Evolutionary conservation across 2,329 filamentous ascomycete genomes (phyloP), one percentile per base, ranked within the genome.

Genomic region (Xylariaceae sp.): DNA sequence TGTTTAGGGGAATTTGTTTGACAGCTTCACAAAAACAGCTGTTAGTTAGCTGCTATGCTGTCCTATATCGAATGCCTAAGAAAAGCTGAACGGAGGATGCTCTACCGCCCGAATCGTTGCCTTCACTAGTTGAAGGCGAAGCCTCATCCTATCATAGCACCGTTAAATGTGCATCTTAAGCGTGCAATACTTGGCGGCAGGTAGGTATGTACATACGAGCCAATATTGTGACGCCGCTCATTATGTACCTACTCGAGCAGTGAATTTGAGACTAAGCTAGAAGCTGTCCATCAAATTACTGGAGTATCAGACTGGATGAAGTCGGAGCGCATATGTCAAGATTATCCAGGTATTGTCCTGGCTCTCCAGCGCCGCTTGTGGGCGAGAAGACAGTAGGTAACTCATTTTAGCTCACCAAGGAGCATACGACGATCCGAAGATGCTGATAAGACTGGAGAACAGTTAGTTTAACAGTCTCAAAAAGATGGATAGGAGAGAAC

Each of bases 341-440:
- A n/a, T 23, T 55, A 8, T 47, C 37, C 52, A 18, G 51, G 30
- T 37, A 10, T 13, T 48, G 47, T 52, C 9, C 10, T 5, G 30
- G 39, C 44, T 51, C 35, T 48, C n/a, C 13, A 1, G 2, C 1
- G 9, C 48, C 18, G 30, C 15, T 55, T 13, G 17, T 4, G 15
- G 18, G 39, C 15, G 34, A 50, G 35, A 18, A 34, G 42, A 44
- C 18, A 30, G 45, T 37, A 39, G 35, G 9, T 51, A 30, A 15
- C 47, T 83, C 85, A 81, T 80, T 88, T 78, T 61, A 96, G 77
- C 76, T 96, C 92, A 60, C 92, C 92, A 4, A 96, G 80, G 65
- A 96, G 80, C 71, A 96, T 82, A 49, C 84, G 93, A 53, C 90
- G 85, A 77, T 96, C 92, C n/a, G 92, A 94, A 7, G 91, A 96